These are phyloP conservation scores for Agapanthus africanus DNA, from an alignment of 106 monocot species.

Conservation along the genomic window DNA sequence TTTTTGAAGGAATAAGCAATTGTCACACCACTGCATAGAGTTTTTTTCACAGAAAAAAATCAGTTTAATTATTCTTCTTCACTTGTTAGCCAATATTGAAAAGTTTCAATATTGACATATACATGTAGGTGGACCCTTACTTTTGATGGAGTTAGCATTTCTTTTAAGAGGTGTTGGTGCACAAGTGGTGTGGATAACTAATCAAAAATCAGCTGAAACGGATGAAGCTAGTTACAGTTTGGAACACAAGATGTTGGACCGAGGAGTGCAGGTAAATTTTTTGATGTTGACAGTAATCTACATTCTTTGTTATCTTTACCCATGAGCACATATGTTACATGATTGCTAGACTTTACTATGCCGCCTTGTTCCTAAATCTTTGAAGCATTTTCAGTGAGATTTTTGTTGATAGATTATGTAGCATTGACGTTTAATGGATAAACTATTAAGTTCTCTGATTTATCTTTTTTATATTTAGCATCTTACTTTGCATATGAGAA, in stretches of 20 bases:
- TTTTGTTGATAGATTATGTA: not conserved
- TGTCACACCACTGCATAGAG: not conserved
- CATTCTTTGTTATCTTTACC: not conserved
- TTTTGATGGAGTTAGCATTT: constrained; percentile 96
- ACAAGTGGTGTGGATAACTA: constrained; percentile 73
- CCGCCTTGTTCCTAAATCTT: not conserved
- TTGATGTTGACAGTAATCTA: not conserved
- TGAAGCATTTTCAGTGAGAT: not conserved
- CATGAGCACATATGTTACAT: not conserved
- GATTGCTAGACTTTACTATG: not conserved
- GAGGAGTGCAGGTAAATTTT: constrained; percentile 63
- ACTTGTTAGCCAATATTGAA: not conserved
- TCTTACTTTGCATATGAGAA: not conserved
- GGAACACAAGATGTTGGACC: constrained; percentile 74
- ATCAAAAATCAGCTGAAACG: constrained; percentile 46
- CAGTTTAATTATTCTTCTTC: too few species aligned
- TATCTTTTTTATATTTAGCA: not conserved
- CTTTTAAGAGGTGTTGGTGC: constrained; percentile 68
- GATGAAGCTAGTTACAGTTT: constrained; percentile 56
- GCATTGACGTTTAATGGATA: not conserved
- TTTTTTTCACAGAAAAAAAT: not conserved
- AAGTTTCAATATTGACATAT: not conserved
- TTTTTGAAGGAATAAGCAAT: too few species aligned
- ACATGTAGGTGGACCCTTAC: constrained; percentile 74
- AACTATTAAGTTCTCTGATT: not conserved